Evolutionary conservation across 2,329 filamentous ascomycete genomes (phyloP).

Genomic region (Aspergillus unguis): DNA sequence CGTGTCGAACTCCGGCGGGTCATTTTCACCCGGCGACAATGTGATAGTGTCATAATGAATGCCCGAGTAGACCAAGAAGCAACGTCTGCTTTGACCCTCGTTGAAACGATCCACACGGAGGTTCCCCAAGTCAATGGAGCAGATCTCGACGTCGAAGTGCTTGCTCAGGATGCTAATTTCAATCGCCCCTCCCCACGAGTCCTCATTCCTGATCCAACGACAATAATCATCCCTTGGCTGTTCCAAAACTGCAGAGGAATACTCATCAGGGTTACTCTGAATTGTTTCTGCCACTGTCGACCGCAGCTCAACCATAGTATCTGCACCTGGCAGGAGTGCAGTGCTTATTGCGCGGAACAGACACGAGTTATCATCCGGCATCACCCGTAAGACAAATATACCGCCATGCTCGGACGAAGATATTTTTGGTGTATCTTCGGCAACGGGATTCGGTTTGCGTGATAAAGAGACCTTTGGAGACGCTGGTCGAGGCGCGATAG

Average conservation of each 20-base stretch:
- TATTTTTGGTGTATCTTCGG: conserved; percentile 61
- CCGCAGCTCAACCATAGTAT: conserved; percentile 69
- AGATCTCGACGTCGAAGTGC: conserved; percentile 81
- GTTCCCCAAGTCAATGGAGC: conserved; percentile 74
- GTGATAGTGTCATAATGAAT: conserved; percentile 93
- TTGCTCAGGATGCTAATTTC: conserved; percentile 82
- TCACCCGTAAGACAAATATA: conserved; percentile 73
- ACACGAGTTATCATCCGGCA: conserved; percentile 96
- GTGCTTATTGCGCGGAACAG: conserved; percentile 87
- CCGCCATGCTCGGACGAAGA: conserved; percentile 55
- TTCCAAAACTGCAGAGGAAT: conserved; percentile 74
- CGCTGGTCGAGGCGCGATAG: conserved; percentile 12
- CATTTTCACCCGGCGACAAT: conserved; percentile 61
- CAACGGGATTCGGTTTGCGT: conserved; percentile 42
- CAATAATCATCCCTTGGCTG: conserved; percentile 72
- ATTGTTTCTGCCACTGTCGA: conserved; percentile 77
- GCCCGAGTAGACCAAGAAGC: conserved; percentile 82
- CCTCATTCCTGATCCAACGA: conserved; percentile 71
- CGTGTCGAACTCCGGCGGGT: conserved; percentile 73
- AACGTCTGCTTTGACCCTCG: conserved; percentile 65
- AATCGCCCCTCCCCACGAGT: conserved; percentile 88
- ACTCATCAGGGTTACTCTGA: conserved; percentile 66
- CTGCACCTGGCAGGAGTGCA: conserved; percentile 66
- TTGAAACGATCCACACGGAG: conserved; percentile 72
- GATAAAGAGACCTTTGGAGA: conserved; percentile 34